Conservation (phyloP, 768 basidiomycete species). For the Pleurotus tuber-regium region DNA sequence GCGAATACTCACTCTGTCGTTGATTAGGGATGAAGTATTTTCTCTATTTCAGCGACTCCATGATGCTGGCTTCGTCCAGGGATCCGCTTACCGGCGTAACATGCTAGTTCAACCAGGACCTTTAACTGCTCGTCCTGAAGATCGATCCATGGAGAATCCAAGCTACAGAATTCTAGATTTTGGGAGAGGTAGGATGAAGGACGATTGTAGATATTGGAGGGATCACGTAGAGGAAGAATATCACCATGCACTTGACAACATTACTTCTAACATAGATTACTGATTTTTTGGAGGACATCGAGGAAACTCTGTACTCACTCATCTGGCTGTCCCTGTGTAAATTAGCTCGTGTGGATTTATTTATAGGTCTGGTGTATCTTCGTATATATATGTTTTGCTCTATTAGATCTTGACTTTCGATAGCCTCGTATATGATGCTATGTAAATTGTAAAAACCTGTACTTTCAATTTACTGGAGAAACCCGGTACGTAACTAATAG, state of each 20-base stretch:
- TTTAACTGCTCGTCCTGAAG: slow-evolving; percentile 25
- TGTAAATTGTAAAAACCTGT: too few species aligned
- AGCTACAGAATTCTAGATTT: slow-evolving; percentile 50
- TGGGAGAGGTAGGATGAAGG: slow-evolving; percentile 24
- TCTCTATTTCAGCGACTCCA: slow-evolving; percentile 42
- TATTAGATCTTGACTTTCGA: too few species aligned
- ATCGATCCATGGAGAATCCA: slow-evolving; percentile 24
- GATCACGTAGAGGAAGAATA: not conserved
- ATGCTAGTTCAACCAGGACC: slow-evolving; percentile 40
- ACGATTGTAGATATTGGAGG: too few species aligned
- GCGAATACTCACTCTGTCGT: too few species aligned
- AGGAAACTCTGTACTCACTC: not conserved
- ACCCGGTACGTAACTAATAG: too few species aligned
- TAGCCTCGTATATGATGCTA: too few species aligned
- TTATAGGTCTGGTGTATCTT: too few species aligned
- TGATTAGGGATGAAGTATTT: slow-evolving; percentile 11
- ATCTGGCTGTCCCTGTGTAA: not conserved
- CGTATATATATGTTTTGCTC: too few species aligned
- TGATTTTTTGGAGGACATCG: not conserved
- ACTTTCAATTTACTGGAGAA: too few species aligned
- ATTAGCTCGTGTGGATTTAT: too few species aligned
- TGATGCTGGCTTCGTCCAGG: slow-evolving; percentile 31
- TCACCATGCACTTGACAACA: not conserved
- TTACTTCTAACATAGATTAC: not conserved
- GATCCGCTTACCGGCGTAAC: slow-evolving; percentile 39